Evolutionary conservation across 306 rosid genomes (phyloP), one percentile per base, ranked within the genome.

Genomic region (Corylus avellana): DNA sequence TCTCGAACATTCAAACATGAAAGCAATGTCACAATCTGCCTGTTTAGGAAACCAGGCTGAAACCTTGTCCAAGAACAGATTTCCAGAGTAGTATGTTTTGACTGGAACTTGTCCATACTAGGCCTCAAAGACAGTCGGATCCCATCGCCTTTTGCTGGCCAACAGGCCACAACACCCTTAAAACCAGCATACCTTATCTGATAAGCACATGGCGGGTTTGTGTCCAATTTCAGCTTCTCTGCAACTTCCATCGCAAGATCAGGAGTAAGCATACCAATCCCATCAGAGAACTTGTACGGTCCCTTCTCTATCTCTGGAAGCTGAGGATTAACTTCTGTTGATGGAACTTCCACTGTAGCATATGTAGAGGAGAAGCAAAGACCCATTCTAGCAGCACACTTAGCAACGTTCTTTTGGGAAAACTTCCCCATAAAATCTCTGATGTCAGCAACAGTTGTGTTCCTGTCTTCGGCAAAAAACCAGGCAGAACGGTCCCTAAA

Each of bases 361-460:
- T 93, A 93, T 8, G 98, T 93, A 67, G 97, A 93, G 2, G 98
- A 93, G 81, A 93, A 93, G 75, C 98, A 93, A 68, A 58, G 97
- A 27, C 97, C 98, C 93, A 93, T 93, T 81, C 98, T 87, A 49
- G 98, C 95, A 78, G 98, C 92, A 87, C 97, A 93, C 83, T 90
- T 93, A 0, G 97, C 98, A 51, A 91, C 54, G 66, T 87, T 93
- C 62, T 1, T 82, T 25, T 85, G 78, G 20, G 11, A n/a, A 73
- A 93, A 91, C 78, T 22, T 86, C 7, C 98, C 98, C 98, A 93
- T 93, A 97, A 95, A 93, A 70, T 9, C 7, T 78, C 72, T 77
- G 44, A 90, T 89, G 18, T 46, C 0, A 14, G 4, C 10, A 77
- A 85, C 86, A 7, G 35, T 64, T 10, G 86, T 53, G 8, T 73